Evolutionary conservation across 2,329 filamentous ascomycete genomes (phyloP).

Genomic region (Trichophyton mentagrophytes): DNA sequence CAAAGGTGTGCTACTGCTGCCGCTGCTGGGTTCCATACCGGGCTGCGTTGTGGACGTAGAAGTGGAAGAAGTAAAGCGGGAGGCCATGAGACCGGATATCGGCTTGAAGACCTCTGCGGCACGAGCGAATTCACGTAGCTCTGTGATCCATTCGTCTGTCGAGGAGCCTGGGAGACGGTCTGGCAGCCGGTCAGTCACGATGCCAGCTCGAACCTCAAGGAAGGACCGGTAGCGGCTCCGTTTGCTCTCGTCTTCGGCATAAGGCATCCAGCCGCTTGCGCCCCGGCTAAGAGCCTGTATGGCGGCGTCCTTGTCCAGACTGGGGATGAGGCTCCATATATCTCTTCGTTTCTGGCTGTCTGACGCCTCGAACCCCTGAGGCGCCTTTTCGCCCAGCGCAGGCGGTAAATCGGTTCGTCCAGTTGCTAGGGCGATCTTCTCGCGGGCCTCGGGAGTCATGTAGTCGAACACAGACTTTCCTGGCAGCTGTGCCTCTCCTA

Average conservation of each 20-base stretch:
- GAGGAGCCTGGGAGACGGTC: constrained; percentile 40
- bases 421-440: constrained; percentile 61
- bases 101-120: constrained; percentile 77
- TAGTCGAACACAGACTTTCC: constrained; percentile 96
- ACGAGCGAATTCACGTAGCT: constrained; percentile 65
- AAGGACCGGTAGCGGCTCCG: constrained; percentile 68
- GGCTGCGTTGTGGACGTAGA: constrained; percentile 13
- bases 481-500: constrained; percentile 69
- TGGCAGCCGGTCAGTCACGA: constrained; percentile 43
- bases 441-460: constrained; percentile 62
- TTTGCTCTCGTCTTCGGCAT: constrained; percentile 69
- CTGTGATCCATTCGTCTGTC: constrained; percentile 64
- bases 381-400: constrained; percentile 59
- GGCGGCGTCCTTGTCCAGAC: constrained; percentile 53
- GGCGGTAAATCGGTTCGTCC: constrained; percentile 66
- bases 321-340: constrained; percentile 47
- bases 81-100: constrained; percentile 83
- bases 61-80: constrained; percentile 64
- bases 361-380: constrained; percentile 49
- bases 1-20: constrained; percentile 28
- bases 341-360: constrained; percentile 51
- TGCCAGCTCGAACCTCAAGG: constrained; percentile 61
- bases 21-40: not conserved
- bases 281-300: constrained; percentile 56
- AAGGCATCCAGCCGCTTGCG: constrained; percentile 60